Evolutionary conservation across 371 early-diverging fungal genomes (phyloP), one percentile per base, ranked within the genome.

Genomic region (Mortierella sp.): DNA sequence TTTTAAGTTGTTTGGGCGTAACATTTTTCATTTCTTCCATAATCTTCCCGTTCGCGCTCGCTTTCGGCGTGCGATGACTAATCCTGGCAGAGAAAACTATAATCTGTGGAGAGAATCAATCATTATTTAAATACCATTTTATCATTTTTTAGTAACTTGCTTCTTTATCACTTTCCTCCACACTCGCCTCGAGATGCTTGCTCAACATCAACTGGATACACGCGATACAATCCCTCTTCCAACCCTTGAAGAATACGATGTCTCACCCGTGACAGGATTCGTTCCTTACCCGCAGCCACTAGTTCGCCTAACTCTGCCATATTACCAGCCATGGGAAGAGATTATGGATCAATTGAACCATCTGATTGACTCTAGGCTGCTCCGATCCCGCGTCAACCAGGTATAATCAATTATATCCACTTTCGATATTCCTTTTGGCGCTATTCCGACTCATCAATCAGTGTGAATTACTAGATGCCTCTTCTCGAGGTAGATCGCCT

Each of bases 271-370:
- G 45, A 73, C 69, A 0, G 73, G 73, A 7, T 78, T 78, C 31
- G 70, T 63, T 28, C 79, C 79, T 0, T 47, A 66, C 37, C 85
- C 86, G 51, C 91, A 92, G 28, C 93, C 94, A 45, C 76, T 95
- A 37, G 81, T 82, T 0, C 86, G 95, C n/a, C 83, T 97, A 4
- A 72, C 89, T 1, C 86, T 90, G 53, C 78, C 86, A 2, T 92
- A 94, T 76, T 96, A 88, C 82, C 89, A 88, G 64, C 93, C 94
- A 4, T 97, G 97, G 97, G 96, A 97, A 83, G 69, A 64, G 3
- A 87, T 94, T 71, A 84, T 96, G 86, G 94, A 93, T 64, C 85
- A 91, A 61, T 86, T 96, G 74, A 90, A 89, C 71, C 86, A 84
- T 4, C 86, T 93, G 29, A 83, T 95, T 26, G 85, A 96, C 34